Percentiles rank a stretch among this genome's conserved stretches.
These are phyloP conservation scores for Neurospora discreta DNA, from an alignment of 495 filamentous ascomycete genomes.

Conservation along the genomic window DNA sequence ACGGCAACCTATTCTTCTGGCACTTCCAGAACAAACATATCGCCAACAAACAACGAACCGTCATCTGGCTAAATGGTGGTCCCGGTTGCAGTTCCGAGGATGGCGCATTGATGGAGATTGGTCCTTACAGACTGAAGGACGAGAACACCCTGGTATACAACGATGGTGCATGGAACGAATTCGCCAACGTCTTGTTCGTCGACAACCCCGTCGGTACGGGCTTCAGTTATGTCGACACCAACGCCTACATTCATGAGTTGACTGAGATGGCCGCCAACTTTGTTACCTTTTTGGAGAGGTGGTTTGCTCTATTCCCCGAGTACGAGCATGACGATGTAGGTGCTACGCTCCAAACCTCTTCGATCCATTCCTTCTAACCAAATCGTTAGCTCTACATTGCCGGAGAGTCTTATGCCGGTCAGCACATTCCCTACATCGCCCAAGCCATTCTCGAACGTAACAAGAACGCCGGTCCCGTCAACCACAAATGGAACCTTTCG, in stretches of 20 bases:
- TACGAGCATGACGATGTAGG: constrained; percentile 88
- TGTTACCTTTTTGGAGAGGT: constrained; percentile 79
- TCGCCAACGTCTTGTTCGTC: constrained; percentile 90
- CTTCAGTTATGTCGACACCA: constrained; percentile 85
- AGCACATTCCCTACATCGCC: constrained; percentile 94
- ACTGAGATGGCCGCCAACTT: constrained; percentile 85
- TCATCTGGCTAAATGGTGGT: constrained; percentile 95
- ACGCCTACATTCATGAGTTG: constrained; percentile 76
- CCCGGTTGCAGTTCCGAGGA: constrained; percentile 96
- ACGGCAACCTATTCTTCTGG: constrained; percentile 98
- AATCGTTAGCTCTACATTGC: constrained; percentile 72
- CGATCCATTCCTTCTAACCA: constrained; percentile 4
- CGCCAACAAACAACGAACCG: constrained; percentile 79
- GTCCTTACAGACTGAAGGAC: constrained; percentile 80
- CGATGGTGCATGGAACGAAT: constrained; percentile 91
- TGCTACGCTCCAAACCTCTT: constrained; percentile 5
- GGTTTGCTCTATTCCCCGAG: constrained; percentile 81
- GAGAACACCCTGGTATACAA: constrained; percentile 66
- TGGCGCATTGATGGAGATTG: constrained; percentile 94
- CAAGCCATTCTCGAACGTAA: constrained; percentile 81
- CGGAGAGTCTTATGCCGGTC: constrained; percentile 93
- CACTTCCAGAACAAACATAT: constrained; percentile 93
- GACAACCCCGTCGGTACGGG: constrained; percentile 95
- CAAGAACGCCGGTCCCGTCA: constrained; percentile 25
- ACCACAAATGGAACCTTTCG: constrained; percentile 63